Evolutionary conservation across 2,329 filamentous ascomycete genomes (phyloP).

Genomic region (Taxawa tesnikishii): DNA sequence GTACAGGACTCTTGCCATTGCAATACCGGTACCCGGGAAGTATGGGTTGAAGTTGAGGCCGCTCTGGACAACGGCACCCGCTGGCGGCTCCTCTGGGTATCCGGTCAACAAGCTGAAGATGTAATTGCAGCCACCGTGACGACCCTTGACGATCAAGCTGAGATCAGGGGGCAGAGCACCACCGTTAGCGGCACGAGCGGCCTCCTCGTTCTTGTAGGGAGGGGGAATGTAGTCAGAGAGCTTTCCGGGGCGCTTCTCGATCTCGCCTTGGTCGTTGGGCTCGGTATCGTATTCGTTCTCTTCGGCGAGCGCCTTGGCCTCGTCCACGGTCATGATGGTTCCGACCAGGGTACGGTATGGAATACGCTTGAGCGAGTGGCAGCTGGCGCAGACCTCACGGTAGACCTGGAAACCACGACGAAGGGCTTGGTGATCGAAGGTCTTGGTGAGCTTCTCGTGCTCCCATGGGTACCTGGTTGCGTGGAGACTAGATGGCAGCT

Average conservation of each 20-base stretch:
- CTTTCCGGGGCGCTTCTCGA: constrained; percentile 97
- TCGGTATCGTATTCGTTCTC: constrained; percentile 98
- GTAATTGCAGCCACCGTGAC: constrained; percentile 97
- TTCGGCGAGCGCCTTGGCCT: constrained; percentile 94
- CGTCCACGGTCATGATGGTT: constrained; percentile 85
- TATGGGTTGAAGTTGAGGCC: constrained; percentile 99
- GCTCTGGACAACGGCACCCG: constrained; percentile 70
- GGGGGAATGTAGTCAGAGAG: constrained; percentile 90
- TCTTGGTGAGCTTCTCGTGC: constrained; percentile 83
- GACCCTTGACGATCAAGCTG: constrained; percentile 92
- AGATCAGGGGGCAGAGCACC: constrained; percentile 96
- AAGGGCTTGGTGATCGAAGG: constrained; percentile 94
- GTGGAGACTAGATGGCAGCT: constrained; percentile 59
- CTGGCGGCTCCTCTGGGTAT: constrained; percentile 91
- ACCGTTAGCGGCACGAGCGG: constrained; percentile 94
- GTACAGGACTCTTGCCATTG: constrained; percentile 96
- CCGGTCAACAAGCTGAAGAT: constrained; percentile 95
- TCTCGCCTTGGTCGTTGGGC: constrained; percentile 95
- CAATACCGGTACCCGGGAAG: constrained; percentile 98
- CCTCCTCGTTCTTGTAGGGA: constrained; percentile 99
- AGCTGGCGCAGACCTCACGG: constrained; percentile 93
- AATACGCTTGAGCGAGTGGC: constrained; percentile 90
- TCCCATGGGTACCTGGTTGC: constrained; percentile 90
- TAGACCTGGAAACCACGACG: constrained; percentile 99
- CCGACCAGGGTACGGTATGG: constrained; percentile 90